Evolutionary conservation across 2,329 filamentous ascomycete genomes (phyloP).

Genomic region (Trichoderma pleuroti): DNA sequence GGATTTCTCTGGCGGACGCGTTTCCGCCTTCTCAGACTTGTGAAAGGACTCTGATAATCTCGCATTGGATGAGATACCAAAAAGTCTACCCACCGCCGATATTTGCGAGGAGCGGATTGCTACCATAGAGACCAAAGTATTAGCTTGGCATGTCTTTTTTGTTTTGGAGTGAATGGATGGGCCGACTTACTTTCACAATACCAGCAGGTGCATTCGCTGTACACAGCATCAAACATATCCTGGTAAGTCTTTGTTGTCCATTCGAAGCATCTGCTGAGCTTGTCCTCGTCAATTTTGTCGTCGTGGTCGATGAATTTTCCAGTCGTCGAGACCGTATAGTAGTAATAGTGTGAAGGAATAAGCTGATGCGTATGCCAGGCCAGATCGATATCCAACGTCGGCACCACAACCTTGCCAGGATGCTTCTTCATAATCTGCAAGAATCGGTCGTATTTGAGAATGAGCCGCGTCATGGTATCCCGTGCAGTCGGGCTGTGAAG

Average conservation of each 20-base stretch:
- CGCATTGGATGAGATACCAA: slow-evolving; percentile 23
- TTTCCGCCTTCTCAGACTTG: slow-evolving; percentile 44
- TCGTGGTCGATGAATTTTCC: slow-evolving; percentile 71
- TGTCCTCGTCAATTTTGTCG: slow-evolving; percentile 72
- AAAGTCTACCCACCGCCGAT: slow-evolving; percentile 26
- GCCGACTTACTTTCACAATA: slow-evolving; percentile 64
- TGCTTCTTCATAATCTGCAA: slow-evolving; percentile 53
- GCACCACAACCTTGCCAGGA: slow-evolving; percentile 53
- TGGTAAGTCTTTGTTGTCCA: slow-evolving; percentile 71
- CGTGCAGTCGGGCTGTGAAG: slow-evolving; percentile 64
- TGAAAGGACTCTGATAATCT: slow-evolving; percentile 40
- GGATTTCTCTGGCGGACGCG: slow-evolving; percentile 54
- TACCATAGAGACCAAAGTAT: background rate
- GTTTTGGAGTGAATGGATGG: slow-evolving; percentile 40
- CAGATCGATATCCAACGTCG: slow-evolving; percentile 71
- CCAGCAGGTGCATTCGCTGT: slow-evolving; percentile 77
- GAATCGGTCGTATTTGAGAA: slow-evolving; percentile 64
- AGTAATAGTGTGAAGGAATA: slow-evolving; percentile 59
- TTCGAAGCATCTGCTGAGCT: slow-evolving; percentile 62
- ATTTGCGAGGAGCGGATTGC: slow-evolving; percentile 18
- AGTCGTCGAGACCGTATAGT: slow-evolving; percentile 47
- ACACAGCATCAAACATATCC: slow-evolving; percentile 60
- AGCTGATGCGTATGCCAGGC: slow-evolving; percentile 82
- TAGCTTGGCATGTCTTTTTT: slow-evolving; percentile 27
- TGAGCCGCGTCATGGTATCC: slow-evolving; percentile 61